phyloP scores from a whole-genome alignment of 2,329 filamentous ascomycete genomes.

The Coniochaeta sp. region DNA sequence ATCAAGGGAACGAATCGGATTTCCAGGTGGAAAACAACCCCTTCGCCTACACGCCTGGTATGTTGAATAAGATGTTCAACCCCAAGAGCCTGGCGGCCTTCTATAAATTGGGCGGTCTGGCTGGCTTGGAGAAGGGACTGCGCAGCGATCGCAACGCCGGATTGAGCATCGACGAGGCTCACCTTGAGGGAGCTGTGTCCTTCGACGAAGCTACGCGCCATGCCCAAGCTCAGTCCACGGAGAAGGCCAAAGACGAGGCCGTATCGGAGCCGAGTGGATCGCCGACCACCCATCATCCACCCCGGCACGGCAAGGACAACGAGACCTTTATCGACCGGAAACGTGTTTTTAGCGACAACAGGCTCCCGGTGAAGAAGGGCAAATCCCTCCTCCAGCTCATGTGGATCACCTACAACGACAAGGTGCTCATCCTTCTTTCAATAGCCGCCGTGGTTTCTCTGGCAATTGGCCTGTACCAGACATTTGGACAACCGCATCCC shows the following conservation, averaged over 20 bases:
- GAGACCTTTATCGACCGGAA: conserved; percentile 55
- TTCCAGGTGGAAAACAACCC: conserved; percentile 73
- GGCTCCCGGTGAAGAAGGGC: conserved; percentile 65
- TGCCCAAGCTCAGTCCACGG: too few species aligned
- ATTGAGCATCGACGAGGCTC: conserved; percentile 67
- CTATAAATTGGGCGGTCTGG: conserved; percentile 69
- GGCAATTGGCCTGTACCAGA: conserved; percentile 69
- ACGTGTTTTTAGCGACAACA: conserved; percentile 66
- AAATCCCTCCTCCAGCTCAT: conserved; percentile 67
- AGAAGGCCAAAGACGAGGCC: conserved; percentile 27
- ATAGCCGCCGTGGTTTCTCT: conserved; percentile 66
- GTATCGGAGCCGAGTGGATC: conserved; percentile 8
- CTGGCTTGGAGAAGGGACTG: conserved; percentile 72
- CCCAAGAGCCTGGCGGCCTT: conserved; percentile 83
- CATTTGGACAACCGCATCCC: conserved; percentile 53
- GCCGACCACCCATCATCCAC: neutral
- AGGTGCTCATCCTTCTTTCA: conserved; percentile 67
- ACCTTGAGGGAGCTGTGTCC: conserved; percentile 56
- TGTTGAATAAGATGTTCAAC: conserved; percentile 81
- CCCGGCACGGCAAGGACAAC: conserved; percentile 9
- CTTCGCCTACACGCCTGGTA: conserved; percentile 78
- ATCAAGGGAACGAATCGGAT: conserved; percentile 67
- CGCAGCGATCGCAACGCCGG: conserved; percentile 66
- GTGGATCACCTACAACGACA: conserved; percentile 82
- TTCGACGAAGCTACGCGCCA: conserved; percentile 61